phyloP scores from a whole-genome alignment of 306 rosid species.

The Begonia masoniana region DNA sequence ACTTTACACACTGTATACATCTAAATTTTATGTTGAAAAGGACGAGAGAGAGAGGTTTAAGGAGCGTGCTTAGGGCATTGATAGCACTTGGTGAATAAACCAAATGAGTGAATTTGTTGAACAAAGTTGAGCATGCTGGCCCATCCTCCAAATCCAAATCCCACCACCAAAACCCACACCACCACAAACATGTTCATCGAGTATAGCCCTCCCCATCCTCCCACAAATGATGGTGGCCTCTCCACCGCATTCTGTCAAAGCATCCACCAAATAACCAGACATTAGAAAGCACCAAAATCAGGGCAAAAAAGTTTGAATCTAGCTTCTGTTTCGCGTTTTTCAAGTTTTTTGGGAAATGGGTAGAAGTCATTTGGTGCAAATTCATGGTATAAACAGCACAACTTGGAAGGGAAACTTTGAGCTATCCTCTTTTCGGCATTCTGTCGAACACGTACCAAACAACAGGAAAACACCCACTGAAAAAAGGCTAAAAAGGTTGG shows the following conservation, averaged over 20 bases:
- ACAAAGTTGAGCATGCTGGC: slow-evolving; percentile 89
- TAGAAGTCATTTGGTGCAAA: too few species aligned
- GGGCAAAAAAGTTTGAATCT: not conserved
- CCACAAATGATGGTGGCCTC: slow-evolving; percentile 67
- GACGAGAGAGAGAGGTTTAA: not conserved
- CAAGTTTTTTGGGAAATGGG: too few species aligned
- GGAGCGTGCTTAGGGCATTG: slow-evolving; percentile 62
- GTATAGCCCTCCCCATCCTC: slow-evolving; percentile 85
- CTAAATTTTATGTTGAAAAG: not conserved
- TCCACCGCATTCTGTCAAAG: slow-evolving; percentile 75
- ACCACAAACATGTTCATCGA: slow-evolving; percentile 69
- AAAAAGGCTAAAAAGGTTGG: too few species aligned
- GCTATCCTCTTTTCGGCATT: too few species aligned
- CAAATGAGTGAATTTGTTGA: slow-evolving; percentile 64
- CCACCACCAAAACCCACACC: slow-evolving; percentile 81
- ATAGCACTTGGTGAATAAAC: slow-evolving; percentile 76
- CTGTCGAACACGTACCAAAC: too few species aligned
- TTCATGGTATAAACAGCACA: too few species aligned
- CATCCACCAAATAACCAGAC: not conserved
- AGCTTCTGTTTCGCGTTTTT: not conserved
- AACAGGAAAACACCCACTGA: too few species aligned
- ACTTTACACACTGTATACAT: slow-evolving; percentile 53
- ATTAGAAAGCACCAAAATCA: not conserved
- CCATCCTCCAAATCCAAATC: slow-evolving; percentile 98
- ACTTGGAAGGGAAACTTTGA: too few species aligned